These are phyloP conservation scores for Lasiosphaeriaceae sp. DNA, from an alignment of 495 filamentous ascomycete genomes.

Conservation along the genomic window DNA sequence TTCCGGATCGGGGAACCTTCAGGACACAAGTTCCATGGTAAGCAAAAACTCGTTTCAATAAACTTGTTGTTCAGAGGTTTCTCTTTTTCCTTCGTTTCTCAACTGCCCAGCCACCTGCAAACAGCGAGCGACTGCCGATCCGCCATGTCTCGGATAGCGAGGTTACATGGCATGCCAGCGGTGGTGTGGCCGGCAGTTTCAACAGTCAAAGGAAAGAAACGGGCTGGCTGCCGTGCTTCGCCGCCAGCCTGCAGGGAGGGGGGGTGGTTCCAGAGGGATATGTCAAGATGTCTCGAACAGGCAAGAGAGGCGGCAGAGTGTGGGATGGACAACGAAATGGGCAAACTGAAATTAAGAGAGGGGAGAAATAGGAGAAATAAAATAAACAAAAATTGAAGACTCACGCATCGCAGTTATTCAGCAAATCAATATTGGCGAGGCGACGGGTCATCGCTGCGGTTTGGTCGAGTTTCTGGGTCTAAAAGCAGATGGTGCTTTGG, in stretches of 20 bases:
- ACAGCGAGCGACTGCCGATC: slow-evolving; percentile 2
- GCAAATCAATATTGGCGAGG: slow-evolving; percentile 30
- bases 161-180: not conserved
- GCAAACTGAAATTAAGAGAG: not conserved
- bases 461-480: not conserved
- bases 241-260: not conserved
- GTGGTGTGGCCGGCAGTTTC: not conserved
- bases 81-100: not conserved
- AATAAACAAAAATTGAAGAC: slow-evolving; percentile 8
- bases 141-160: not conserved
- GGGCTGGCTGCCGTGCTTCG: not conserved
- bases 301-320: not conserved
- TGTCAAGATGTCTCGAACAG: too few species aligned
- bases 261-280: too few species aligned
- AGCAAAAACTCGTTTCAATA: not conserved
- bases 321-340: not conserved
- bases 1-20: slow-evolving; percentile 66
- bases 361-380: not conserved
- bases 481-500: not conserved
- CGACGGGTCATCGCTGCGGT: slow-evolving; percentile 12
- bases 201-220: too few species aligned
- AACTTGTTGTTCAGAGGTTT: not conserved
- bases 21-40: not conserved
- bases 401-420: slow-evolving; percentile 61
- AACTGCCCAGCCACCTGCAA: not conserved